Evolutionary conservation across 1,284 basidiomycete species (phyloP), one percentile per base, ranked within the genome.

Genomic region (Cronartium ribicola): DNA sequence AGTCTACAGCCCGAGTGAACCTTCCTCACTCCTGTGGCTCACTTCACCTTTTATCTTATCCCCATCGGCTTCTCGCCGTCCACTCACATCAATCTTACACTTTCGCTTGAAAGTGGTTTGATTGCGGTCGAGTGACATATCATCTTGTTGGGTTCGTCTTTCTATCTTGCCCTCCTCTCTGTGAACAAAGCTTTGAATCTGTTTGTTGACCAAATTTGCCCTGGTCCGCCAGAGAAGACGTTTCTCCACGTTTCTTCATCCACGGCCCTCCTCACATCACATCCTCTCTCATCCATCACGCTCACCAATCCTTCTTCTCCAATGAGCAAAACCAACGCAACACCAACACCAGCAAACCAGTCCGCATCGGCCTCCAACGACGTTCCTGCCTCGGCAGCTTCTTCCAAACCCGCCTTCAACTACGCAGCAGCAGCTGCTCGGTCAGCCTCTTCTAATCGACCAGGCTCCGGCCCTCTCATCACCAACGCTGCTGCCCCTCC

Each of bases 291-390:
- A 29, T 51, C 36, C 20, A 29, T 22, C n/a, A 29, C 59, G n/a
- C 40, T 65, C 62, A 55, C 62, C 29, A 39, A 44, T 22, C 57
- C 61, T 66, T 40, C 63, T 73, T 73, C 59, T 73, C 70, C 70
- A 73, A 73, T 73, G 70, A 73, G 70, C 70, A 73, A 73, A 73
- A 73, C 70, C 70, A 73, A 73, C 51, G 29, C 70, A 66, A 60
- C 70, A 43, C 70, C 62, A n/a, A 36, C 70, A 59, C 40, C 70
- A 73, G 70, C 70, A 72, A 41, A 48, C 63, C 70, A 65, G 63
- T 72, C 70, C 70, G 48, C 63, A 55, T 48, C 70, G 70, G 63
- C 63, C 39, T 59, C 70, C 51, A 66, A 59, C 70, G 64, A 73
- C 64, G 39, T 51, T 65, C 70, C 63, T 59, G 51, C 70, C 41